phyloP scores from a whole-genome alignment of 495 filamentous ascomycete genomes.

The Penicillium coffeae region DNA sequence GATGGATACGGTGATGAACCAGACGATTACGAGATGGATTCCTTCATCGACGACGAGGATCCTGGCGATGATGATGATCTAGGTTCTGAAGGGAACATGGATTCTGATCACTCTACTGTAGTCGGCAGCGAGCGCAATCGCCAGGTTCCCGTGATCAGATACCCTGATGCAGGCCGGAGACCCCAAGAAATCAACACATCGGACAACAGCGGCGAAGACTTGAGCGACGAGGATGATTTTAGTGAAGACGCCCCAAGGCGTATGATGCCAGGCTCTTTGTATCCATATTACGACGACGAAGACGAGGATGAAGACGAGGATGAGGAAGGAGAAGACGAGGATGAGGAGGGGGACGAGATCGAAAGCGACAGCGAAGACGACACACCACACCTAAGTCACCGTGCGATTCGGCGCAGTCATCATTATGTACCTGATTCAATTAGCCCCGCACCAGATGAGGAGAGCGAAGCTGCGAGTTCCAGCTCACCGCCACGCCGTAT shows the following conservation, averaged over 20 bases:
- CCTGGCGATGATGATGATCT: slow-evolving; percentile 6
- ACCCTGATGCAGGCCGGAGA: background rate
- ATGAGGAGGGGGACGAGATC: background rate
- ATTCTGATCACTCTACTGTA: slow-evolving; percentile 16
- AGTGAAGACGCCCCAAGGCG: too few species aligned
- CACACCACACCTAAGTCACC: background rate
- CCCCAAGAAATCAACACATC: background rate
- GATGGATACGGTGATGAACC: slow-evolving; percentile 23
- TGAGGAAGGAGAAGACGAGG: slow-evolving; percentile 10
- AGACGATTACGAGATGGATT: slow-evolving; percentile 35
- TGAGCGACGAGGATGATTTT: too few species aligned
- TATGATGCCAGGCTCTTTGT: too few species aligned
- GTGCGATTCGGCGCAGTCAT: background rate
- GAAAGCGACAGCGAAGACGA: background rate
- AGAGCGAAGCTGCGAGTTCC: slow-evolving; percentile 1
- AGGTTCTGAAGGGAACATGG: too few species aligned
- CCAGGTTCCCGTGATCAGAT: background rate
- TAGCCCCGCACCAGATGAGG: slow-evolving; percentile 3
- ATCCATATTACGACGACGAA: too few species aligned
- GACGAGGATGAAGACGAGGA: slow-evolving; percentile 4
- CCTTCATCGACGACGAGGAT: slow-evolving; percentile 40
- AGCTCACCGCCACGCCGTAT: slow-evolving; percentile 12
- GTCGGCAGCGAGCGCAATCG: slow-evolving; percentile 1
- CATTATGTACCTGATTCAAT: background rate
- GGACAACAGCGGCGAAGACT: background rate